Percentiles rank a stretch among this genome's conserved stretches.
Evolutionary conservation across 1,284 basidiomycete genomes (phyloP).

Genomic region (Heterobasidion irregulare): DNA sequence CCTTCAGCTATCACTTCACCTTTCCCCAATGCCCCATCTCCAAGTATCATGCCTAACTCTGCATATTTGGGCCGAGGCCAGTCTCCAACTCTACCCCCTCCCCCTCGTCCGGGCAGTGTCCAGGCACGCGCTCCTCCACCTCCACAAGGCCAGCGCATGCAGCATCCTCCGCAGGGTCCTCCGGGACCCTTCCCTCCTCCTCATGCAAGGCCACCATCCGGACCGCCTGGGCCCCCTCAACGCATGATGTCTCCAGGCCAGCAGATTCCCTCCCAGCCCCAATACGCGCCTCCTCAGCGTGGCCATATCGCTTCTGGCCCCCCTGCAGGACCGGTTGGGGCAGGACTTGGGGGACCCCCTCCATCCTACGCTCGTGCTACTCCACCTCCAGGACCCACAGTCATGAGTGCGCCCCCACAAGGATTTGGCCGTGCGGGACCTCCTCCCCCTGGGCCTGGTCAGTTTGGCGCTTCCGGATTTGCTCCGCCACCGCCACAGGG

Average conservation of each 20-base stretch:
- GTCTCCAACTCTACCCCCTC: constrained; percentile 38
- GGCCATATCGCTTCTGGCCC: constrained; percentile 13
- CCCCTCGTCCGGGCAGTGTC: constrained; percentile 56
- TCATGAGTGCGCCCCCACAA: constrained; percentile 16
- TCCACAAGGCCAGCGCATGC: constrained; percentile 32
- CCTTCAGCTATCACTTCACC: constrained; percentile 77
- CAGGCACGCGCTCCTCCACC: constrained; percentile 35
- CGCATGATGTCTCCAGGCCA: constrained; percentile 18
- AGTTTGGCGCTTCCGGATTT: not conserved
- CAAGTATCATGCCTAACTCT: constrained; percentile 37
- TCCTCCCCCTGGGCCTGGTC: constrained; percentile 1
- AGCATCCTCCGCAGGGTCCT: constrained; percentile 18
- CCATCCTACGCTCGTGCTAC: constrained; percentile 28
- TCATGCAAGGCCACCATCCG: constrained; percentile 26
- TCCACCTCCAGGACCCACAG: constrained; percentile 22
- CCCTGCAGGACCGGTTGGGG: constrained; percentile 19
- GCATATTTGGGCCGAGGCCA: constrained; percentile 31
- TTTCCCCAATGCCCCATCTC: constrained; percentile 67
- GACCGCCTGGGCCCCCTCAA: constrained; percentile 22
- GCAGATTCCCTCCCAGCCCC: constrained; percentile 20
- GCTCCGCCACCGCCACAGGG: constrained; percentile 14
- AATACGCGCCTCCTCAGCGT: constrained; percentile 22
- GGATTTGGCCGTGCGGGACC: constrained; percentile 9
- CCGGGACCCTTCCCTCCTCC: constrained; percentile 25
- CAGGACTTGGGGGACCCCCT: too few species aligned